Evolutionary conservation across 1,284 basidiomycete genomes (phyloP), one percentile per base, ranked within the genome.

Genomic region (Fomitopsis pinicola): DNA sequence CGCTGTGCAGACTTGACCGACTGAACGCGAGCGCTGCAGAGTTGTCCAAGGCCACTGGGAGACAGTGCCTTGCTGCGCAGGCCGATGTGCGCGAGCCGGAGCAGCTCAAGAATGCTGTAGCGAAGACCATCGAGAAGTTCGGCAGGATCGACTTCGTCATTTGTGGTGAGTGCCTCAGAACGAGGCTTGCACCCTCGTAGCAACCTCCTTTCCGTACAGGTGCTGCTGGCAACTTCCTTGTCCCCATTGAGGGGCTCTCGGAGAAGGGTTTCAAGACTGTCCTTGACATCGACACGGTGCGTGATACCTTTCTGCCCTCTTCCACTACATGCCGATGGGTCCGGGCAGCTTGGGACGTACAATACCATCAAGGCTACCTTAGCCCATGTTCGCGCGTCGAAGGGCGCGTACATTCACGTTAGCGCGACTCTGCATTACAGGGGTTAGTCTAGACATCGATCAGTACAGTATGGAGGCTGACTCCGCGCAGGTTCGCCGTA

Each of bases 71-170:
- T 17, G 79, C 92, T 5, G 80, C 84, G 14, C 83, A 90, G 60
- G 95, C 85, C 0, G 97, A 98, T 71, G 97, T 98, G 14, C 82
- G 96, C 55, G 80, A 92, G 50, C 86, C 91, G 0, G 82, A 87
- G 42, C 81, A 88, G 42, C 74, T 99, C 54, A 81, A 86, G 65
- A 83, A 82, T 8, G 96, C 96, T 3, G 95, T 94, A 19, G 77
- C 85, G 44, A 82, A 86, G 72, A 86, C 92, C 0, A 82, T 95
- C 28, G 84, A 88, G 62, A 80, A 80, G 66, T 97, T 92, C 72
- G 96, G 96, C 1, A 80, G 83, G 64, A 95, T 99, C 67, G 96
- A 99, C 78, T 97, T 93, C 75, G 96, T 98, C 59, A 93, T 98
- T 60, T 95, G 94, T 70, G 95, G 95, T 88, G 72, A 52, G 80